Percentiles rank a stretch among this genome's conserved stretches.
These are phyloP conservation scores for Parmales sp. DNA, from an alignment of 108 stramenopile species.

Conservation along the genomic window DNA sequence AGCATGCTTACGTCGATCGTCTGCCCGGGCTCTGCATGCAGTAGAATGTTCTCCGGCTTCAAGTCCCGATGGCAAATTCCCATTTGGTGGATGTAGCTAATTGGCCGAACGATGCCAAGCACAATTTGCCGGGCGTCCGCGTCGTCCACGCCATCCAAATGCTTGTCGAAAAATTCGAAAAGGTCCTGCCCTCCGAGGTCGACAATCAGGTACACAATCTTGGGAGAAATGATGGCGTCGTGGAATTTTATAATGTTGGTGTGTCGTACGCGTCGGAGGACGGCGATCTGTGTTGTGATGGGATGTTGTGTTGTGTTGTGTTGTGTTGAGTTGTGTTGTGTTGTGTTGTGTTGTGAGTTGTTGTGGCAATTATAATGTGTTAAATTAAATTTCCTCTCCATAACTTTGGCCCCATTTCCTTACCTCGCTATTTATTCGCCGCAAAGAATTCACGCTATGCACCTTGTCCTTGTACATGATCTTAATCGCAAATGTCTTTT, in stretches of 20 bases:
- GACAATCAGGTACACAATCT: conserved; percentile 18
- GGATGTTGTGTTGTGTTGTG: no score
- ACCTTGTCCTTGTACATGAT: conserved; percentile 28
- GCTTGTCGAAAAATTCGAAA: conserved; percentile 32
- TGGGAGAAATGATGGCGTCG: conserved; percentile 19
- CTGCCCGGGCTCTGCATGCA: conserved; percentile 13
- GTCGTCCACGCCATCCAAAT: conserved; percentile 21
- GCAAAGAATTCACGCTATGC: conserved; percentile 10
- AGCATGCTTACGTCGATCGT: conserved; percentile 19
- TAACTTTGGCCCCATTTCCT: no score
- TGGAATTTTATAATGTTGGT: conserved; percentile 5
- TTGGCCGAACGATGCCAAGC: conserved; percentile 27
- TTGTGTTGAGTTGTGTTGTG: no score
- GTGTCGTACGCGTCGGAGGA: conserved; percentile 11
- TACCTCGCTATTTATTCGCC: conserved; percentile 25
- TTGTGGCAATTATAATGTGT: no score
- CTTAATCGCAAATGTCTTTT: conserved; percentile 17
- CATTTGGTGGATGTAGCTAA: conserved; percentile 24
- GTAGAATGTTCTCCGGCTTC: conserved; percentile 47
- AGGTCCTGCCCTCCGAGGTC: conserved; percentile 29
- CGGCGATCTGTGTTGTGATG: no score
- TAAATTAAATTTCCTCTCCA: no score
- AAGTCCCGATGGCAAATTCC: conserved; percentile 36
- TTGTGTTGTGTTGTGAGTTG: no score
- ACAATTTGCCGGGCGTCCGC: conserved; percentile 15